A percentile compares a stretch with the other conserved stretches of the same genome.
Conservation (phyloP, 306 rosid genomes). For the Quercus wislizeni region DNA sequence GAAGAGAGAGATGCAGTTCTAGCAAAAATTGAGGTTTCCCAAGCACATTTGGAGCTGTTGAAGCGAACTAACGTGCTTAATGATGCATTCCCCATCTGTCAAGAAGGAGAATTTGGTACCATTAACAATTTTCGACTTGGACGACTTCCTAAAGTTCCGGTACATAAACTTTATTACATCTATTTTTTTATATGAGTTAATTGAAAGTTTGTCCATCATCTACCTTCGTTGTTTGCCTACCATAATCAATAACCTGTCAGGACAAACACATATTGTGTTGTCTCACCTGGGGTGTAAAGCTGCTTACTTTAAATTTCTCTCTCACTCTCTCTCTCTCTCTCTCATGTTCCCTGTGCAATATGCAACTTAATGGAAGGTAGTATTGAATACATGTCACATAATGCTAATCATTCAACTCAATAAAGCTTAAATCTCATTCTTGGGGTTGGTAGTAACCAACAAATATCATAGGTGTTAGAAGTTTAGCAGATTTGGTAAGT, state of each 20-base stretch:
- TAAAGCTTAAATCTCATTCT: too few relatives aligned
- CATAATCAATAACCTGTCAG: too few relatives aligned
- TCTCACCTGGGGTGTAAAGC: too few relatives aligned
- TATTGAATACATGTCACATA: too few relatives aligned
- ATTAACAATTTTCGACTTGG: conserved; percentile 96
- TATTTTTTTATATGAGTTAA: conserved; percentile 1
- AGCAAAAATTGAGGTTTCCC: conserved; percentile 95
- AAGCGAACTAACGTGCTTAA: conserved; percentile 90
- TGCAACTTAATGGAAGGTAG: too few relatives aligned
- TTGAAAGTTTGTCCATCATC: conserved; percentile 10
- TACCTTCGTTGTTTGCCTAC: neutral
- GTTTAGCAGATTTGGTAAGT: neutral
- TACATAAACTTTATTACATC: conserved; percentile 36
- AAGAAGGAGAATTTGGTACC: conserved; percentile 97
- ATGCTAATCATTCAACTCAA: too few relatives aligned
- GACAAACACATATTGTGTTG: too few relatives aligned
- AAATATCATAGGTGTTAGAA: neutral
- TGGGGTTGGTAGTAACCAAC: neutral
- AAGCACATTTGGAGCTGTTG: conserved; percentile 90
- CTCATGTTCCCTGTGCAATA: too few relatives aligned
- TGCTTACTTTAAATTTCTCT: too few relatives aligned
- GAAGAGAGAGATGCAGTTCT: conserved; percentile 95
- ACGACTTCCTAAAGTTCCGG: conserved; percentile 93
- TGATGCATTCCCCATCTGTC: conserved; percentile 94
- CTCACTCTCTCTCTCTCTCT: too few relatives aligned